Evolutionary conservation across 2,329 filamentous ascomycete genomes (phyloP), one percentile per base, ranked within the genome.

Genomic region (Exophiala viscosa): DNA sequence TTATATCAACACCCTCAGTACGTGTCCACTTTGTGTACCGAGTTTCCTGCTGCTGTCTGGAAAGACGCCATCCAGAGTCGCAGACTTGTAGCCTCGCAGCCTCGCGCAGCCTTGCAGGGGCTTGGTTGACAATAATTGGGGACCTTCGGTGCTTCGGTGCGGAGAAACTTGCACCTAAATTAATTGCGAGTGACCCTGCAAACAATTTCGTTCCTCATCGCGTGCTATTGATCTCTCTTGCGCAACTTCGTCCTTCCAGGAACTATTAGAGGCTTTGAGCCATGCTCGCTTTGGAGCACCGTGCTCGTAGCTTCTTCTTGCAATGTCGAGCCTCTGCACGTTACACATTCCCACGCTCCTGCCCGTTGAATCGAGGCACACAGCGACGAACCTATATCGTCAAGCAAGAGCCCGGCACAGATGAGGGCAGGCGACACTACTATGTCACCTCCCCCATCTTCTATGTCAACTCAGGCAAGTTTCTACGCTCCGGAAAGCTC

Each of bases 391-490:
- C 46, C 20, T 44, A 53, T 6, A 47, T 28, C 8, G 23, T 28
- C 23, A 28, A 28, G 23, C 23, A 28, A 28, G 23, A 28, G 8
- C 23, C 23, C 13, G 4, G 34, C 23, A 43, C 17, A 3, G 13
- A 34, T 9, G 13, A 33, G 5, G 33, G 14, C 18, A 40, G 35
- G 55, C 97, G 97, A 74, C 90, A 92, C 7, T 96, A 86, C 75
- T 99, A 97, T 76, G 79, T 96, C 65, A 97, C 93, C 4, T 95
- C 90, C 7, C 93, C 93, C 2, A 99, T 99, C 11, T 99, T 97
- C 76, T 99, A 99, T 71, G 93, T 99, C 74, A 99, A 99, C 80
- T 89, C 91, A 50, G 84, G 89, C 91, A 74, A 62, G 75, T 60
- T 48, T 28, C 47, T 50, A 23, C 35, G n/a, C 18, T 14, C 13